Percentiles rank a stretch among this genome's conserved stretches.
Conservation (phyloP, 805 yeast genomes). For the Dipodascus geniculatus region DNA sequence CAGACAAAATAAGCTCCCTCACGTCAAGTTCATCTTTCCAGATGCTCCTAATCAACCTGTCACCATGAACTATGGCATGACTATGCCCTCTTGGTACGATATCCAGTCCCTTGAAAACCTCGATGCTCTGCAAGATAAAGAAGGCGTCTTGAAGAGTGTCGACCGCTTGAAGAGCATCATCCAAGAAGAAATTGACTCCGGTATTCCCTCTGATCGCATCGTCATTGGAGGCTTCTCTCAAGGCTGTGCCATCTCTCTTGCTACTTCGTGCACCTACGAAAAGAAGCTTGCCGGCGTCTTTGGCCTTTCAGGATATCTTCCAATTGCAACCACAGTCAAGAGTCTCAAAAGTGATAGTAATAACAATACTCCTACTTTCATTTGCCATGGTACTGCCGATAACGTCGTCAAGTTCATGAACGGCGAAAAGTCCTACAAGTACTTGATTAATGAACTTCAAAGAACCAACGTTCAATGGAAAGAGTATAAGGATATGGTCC, state of each 20-base stretch:
- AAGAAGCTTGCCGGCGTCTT: slow-evolving; percentile 68
- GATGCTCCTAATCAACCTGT: slow-evolving; percentile 72
- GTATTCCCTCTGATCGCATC: slow-evolving; percentile 37
- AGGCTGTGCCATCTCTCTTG: slow-evolving; percentile 71
- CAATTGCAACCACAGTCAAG: slow-evolving; percentile 16
- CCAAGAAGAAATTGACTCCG: slow-evolving; percentile 23
- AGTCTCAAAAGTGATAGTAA: slow-evolving; percentile 29
- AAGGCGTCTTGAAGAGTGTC: slow-evolving; percentile 27
- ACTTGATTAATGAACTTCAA: slow-evolving; percentile 37
- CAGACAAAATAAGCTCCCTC: slow-evolving; percentile 32
- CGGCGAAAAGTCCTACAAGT: slow-evolving; percentile 33
- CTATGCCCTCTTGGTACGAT: slow-evolving; percentile 85
- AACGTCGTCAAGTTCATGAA: slow-evolving; percentile 40
- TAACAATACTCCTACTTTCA: slow-evolving; percentile 61
- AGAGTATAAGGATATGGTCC: slow-evolving; percentile 52
- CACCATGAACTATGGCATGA: slow-evolving; percentile 51
- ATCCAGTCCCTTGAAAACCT: slow-evolving; percentile 32
- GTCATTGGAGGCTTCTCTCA: slow-evolving; percentile 94
- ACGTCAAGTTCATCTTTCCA: slow-evolving; percentile 73
- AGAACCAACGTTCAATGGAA: slow-evolving; percentile 34
- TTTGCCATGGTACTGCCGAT: slow-evolving; percentile 80
- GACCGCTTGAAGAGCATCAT: slow-evolving; percentile 22
- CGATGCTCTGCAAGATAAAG: slow-evolving; percentile 22
- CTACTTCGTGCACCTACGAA: slow-evolving; percentile 17
- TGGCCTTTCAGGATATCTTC: slow-evolving; percentile 65